These are phyloP conservation scores for Vitis cinerea DNA, from an alignment of 164 flowering plant species.

Conservation along the genomic window DNA sequence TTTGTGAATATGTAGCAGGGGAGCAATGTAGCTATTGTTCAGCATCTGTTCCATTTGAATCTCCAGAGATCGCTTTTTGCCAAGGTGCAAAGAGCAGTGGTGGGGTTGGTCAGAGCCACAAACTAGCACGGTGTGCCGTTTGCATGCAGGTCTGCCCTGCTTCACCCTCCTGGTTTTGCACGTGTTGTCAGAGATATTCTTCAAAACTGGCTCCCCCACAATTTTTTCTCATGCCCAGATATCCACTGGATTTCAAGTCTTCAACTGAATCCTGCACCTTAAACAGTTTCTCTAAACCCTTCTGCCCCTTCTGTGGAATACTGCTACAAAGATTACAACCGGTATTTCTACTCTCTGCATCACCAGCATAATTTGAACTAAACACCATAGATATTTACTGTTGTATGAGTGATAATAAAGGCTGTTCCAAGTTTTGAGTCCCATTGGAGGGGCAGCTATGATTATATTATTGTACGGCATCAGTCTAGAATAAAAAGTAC, in stretches of 20 bases:
- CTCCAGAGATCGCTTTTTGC: slow-evolving; percentile 71
- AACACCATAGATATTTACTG: too few relatives aligned
- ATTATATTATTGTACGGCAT: not conserved
- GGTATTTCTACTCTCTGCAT: slow-evolving; percentile 68
- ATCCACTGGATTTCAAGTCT: slow-evolving; percentile 36
- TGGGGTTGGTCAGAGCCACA: slow-evolving; percentile 40
- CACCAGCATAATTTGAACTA: slow-evolving; percentile 45
- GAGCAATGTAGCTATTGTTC: slow-evolving; percentile 73
- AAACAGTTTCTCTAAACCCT: slow-evolving; percentile 40
- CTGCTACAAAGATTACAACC: slow-evolving; percentile 73
- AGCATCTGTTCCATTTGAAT: slow-evolving; percentile 76
- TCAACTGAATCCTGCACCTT: slow-evolving; percentile 13
- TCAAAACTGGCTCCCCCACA: slow-evolving; percentile 49
- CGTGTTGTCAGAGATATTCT: slow-evolving; percentile 64
- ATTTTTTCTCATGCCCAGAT: slow-evolving; percentile 40
- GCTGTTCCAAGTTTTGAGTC: too few relatives aligned
- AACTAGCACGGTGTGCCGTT: slow-evolving; percentile 60
- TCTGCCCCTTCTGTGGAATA: slow-evolving; percentile 89
- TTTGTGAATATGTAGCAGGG: slow-evolving; percentile 27
- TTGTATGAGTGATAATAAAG: too few relatives aligned
- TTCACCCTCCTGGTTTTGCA: slow-evolving; percentile 74
- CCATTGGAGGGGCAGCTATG: too few relatives aligned
- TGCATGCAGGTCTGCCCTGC: slow-evolving; percentile 76
- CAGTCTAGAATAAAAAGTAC: not conserved
- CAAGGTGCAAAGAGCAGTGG: slow-evolving; percentile 23